A percentile compares a stretch with the other conserved stretches of the same genome.
phyloP scores from a whole-genome alignment of 352 stramenopile genomes.

The Pythium angustatum region DNA sequence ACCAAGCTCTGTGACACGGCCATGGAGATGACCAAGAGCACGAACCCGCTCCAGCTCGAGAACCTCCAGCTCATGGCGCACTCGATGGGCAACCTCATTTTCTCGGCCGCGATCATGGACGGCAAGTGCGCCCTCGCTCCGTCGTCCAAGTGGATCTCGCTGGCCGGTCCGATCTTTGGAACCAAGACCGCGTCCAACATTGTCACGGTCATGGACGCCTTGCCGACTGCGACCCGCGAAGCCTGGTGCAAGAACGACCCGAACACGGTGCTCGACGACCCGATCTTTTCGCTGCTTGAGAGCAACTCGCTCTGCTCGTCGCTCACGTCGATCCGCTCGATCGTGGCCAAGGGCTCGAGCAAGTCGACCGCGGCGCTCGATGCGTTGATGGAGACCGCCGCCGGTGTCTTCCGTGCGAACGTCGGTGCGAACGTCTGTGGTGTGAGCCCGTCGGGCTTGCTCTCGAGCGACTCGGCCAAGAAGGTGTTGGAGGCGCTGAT shows the following conservation, averaged over 20 bases:
- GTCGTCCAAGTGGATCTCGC: conserved; percentile 28
- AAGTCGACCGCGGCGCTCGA: conserved; percentile 17
- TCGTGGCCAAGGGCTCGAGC: conserved; percentile 12
- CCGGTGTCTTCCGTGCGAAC: not conserved
- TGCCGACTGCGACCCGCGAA: conserved; percentile 6
- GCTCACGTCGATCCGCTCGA: conserved; percentile 12
- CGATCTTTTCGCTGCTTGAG: conserved; percentile 16
- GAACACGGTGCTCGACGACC: conserved; percentile 12
- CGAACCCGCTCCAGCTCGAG: conserved; percentile 19
- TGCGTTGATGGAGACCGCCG: conserved; percentile 17
- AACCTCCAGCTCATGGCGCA: conserved; percentile 39
- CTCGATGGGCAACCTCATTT: conserved; percentile 46
- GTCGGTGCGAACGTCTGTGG: conserved; percentile 31
- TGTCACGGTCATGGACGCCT: conserved; percentile 7
- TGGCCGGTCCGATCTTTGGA: conserved; percentile 28
- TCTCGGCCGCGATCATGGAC: conserved; percentile 30
- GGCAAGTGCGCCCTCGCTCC: conserved; percentile 24
- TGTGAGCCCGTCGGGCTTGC: conserved; percentile 30
- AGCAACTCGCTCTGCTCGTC: conserved; percentile 5
- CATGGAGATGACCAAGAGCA: conserved; percentile 20
- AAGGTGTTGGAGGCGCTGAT: conserved; percentile 24
- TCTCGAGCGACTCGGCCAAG: conserved; percentile 22
- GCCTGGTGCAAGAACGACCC: conserved; percentile 6
- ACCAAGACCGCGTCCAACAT: conserved; percentile 21
- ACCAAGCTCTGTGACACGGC: conserved; percentile 37